Evolutionary conservation across 1,284 basidiomycete genomes (phyloP).

Genomic region (Moesziomyces parantarcticus): DNA sequence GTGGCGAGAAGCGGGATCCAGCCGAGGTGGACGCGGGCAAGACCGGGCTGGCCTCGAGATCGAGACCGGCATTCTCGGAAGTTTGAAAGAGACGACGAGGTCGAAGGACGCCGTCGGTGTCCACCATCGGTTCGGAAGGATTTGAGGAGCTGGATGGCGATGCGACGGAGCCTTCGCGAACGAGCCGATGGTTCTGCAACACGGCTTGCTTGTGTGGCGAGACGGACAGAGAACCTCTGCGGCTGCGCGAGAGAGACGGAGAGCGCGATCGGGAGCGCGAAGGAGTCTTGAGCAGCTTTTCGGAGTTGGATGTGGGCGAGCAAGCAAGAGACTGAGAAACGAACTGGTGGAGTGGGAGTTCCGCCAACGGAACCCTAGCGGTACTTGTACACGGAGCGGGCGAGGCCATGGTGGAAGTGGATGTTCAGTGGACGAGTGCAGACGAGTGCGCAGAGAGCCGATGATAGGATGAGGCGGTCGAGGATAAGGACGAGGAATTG

Average conservation of each 20-base stretch:
- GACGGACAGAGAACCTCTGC: conserved; percentile 29
- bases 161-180: conserved; percentile 31
- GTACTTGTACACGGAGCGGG: conserved; percentile 11
- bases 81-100: conserved; percentile 27
- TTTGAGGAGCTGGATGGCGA: conserved; percentile 8
- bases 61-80: conserved; percentile 1
- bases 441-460: too few relatives aligned
- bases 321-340: conserved; percentile 31
- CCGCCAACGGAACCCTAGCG: conserved; percentile 23
- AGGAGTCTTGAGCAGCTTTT: conserved; percentile 36
- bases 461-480: too few relatives aligned
- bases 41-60: conserved; percentile 30
- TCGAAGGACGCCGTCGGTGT: conserved; percentile 13
- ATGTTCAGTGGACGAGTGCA: neutral
- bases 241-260: conserved; percentile 29
- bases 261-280: conserved; percentile 41
- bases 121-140: conserved; percentile 15
- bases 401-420: conserved; percentile 15
- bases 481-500: neutral
- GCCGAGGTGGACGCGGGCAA: neutral
- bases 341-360: conserved; percentile 41
- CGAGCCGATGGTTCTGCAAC: conserved; percentile 35
- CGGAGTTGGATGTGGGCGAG: conserved; percentile 21
- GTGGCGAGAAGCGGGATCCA: conserved; percentile 32
- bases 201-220: conserved; percentile 47